Evolutionary conservation across 768 basidiomycete genomes (phyloP), one percentile per base, ranked within the genome.

Genomic region (Boletus sensibilis): DNA sequence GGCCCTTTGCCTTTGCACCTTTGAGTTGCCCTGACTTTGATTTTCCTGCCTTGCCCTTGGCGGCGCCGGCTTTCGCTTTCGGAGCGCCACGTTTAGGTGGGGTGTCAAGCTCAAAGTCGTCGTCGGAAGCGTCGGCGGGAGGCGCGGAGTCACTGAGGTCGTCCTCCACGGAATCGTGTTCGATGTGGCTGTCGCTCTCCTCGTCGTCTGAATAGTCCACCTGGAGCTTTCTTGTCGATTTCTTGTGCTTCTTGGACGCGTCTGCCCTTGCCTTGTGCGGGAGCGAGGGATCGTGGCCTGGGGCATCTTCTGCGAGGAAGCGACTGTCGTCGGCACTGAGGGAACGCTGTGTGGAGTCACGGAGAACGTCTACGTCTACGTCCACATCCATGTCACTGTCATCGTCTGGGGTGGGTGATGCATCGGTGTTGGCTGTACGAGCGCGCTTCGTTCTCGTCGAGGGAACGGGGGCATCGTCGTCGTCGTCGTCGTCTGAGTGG

Each of bases 401-500:
- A 12, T 62, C 83, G 13, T 63, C 83, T 74, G 34, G 82, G 65
- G 55, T 83, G 33, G 44, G 48, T 4, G 71, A 65, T 33, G 60
- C 67, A 43, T 73, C 72, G 9, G 62, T 63, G 27, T 70, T 70
- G 38, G 57, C 55, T 12, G 70, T 67, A 44, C 65, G 72, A 14
- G 57, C 52, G 21, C 64, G 67, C 63, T 63, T 72, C 53, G 53
- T 56, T 61, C 51, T 57, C 55, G 87, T 79, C 76, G 89, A 82
- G 56, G 79, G 82, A n/a, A 79, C 81, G 67, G 88, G 87, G 41
- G 64, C 69, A 18, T 64, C 67, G 29, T 61, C 68, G 12, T 74
- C 68, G 23, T 61, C 68, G 16, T 74, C 74, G 37, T 69, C 66
- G 29, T 73, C 73, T 66, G 61, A 82, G 76, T 52, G 77, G 40